A percentile compares a stretch with the other conserved stretches of the same genome.
Conservation (phyloP, 306 rosid genomes). For the Rubus parviflorus region DNA sequence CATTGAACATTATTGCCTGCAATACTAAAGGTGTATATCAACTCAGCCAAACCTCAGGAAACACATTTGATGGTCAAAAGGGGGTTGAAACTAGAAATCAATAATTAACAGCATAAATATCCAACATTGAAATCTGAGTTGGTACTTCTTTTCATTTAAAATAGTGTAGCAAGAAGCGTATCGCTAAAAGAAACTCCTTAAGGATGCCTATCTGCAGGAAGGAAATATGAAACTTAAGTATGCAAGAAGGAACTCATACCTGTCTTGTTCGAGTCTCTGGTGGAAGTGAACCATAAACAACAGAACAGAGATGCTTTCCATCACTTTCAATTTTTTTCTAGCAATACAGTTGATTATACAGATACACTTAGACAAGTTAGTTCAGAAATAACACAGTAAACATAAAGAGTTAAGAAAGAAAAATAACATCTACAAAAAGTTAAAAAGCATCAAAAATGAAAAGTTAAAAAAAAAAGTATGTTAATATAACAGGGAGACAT, state of each 20-base stretch:
- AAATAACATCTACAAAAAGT: neutral
- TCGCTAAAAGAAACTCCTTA: constrained; percentile 19
- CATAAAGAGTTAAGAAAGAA: constrained; percentile 2
- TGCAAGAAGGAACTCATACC: constrained; percentile 49
- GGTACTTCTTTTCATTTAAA: constrained; percentile 8
- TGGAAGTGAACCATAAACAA: constrained; percentile 96
- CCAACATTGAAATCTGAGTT: constrained; percentile 8
- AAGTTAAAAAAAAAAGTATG: neutral
- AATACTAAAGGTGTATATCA: constrained; percentile 52
- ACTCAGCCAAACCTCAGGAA: constrained; percentile 30
- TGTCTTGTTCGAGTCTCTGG: constrained; percentile 98
- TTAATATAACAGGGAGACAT: neutral
- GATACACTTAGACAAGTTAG: constrained; percentile 27
- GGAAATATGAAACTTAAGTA: constrained; percentile 20
- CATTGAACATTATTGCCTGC: constrained; percentile 93
- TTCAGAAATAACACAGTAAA: constrained; percentile 14
- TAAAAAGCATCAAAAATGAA: neutral
- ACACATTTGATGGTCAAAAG: constrained; percentile 11
- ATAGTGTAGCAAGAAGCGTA: constrained; percentile 12
- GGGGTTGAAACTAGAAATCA: constrained; percentile 22
- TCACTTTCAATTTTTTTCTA: constrained; percentile 67
- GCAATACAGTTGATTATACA: constrained; percentile 25
- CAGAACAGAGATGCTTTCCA: constrained; percentile 84
- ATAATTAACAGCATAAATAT: constrained; percentile 17
- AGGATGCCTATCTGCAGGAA: constrained; percentile 10